A percentile compares a stretch with the other conserved stretches of the same genome.
These are phyloP conservation scores for Gossypium sturtianum DNA, from an alignment of 345 rosid genomes.

Conservation along the genomic window DNA sequence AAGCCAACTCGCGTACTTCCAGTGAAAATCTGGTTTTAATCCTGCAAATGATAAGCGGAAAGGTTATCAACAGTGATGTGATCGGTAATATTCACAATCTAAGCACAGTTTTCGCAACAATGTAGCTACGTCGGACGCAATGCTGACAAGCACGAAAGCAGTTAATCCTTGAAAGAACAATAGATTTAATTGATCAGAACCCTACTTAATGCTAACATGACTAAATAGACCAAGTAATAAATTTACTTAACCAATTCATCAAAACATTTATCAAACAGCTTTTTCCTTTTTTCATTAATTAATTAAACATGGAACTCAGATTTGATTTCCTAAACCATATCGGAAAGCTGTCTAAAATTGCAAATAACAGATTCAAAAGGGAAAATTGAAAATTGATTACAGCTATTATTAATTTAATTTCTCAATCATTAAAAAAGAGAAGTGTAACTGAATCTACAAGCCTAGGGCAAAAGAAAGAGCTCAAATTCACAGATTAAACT, in stretches of 20 bases:
- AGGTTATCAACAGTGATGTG: background rate
- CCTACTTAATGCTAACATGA: background rate
- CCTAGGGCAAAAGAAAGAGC: background rate
- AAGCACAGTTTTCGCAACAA: background rate
- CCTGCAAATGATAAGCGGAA: background rate
- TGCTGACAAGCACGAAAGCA: background rate
- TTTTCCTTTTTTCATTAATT: background rate
- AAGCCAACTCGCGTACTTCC: background rate
- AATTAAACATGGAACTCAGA: background rate
- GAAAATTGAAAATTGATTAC: background rate
- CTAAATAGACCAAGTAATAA: background rate
- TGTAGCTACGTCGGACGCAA: background rate
- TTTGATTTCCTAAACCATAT: background rate
- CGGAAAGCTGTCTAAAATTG: background rate
- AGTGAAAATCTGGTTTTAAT: background rate
- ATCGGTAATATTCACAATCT: background rate
- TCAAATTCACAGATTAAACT: conserved; percentile 12
- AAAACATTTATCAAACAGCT: conserved; percentile 6
- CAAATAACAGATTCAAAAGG: background rate
- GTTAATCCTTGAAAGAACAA: background rate
- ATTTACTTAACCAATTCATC: background rate
- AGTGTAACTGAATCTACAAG: conserved; percentile 5
- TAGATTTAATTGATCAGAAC: background rate
- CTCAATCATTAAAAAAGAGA: background rate
- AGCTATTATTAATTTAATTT: conserved; percentile 14